Conservation (phyloP, 176 grass and related monocot species). For the Eleusine coracana region DNA sequence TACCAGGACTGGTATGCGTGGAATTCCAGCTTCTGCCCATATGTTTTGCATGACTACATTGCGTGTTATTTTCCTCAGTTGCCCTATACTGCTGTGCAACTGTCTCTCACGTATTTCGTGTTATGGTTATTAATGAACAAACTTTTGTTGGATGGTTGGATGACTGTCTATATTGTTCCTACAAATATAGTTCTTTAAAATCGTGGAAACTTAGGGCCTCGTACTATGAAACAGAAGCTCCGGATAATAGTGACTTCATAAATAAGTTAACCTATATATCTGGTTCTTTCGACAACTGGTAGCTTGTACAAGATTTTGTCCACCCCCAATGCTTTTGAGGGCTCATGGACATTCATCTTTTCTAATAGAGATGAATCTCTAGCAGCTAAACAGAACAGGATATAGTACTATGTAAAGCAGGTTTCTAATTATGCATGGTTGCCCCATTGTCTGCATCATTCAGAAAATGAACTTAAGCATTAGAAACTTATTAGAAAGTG, state of each 20-base stretch:
- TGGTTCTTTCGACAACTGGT: constrained; percentile 13
- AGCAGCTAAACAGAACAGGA: constrained; percentile 19
- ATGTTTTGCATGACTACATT: constrained; percentile 26
- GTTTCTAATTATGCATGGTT: neutral
- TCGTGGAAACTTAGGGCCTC: constrained; percentile 19
- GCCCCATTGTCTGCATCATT: neutral
- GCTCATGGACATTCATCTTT: neutral
- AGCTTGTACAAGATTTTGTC: neutral
- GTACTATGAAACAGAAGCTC: neutral
- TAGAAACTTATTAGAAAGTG: neutral
- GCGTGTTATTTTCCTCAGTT: neutral
- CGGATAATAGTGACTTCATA: neutral
- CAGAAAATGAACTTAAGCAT: constrained; percentile 14
- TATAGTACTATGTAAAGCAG: neutral
- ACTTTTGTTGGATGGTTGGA: neutral
- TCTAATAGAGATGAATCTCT: constrained; percentile 24
- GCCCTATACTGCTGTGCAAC: constrained; percentile 22
- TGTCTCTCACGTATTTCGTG: neutral
- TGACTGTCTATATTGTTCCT: neutral
- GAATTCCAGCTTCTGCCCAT: constrained; percentile 22
- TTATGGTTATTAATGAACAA: constrained; percentile 14
- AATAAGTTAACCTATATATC: too few species aligned
- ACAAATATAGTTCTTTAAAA: constrained; percentile 7
- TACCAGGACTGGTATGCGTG: constrained; percentile 63
- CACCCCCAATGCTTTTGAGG: neutral